Percentiles rank a stretch among this genome's conserved stretches.
These are phyloP conservation scores for Chytriomyces sp. DNA, from an alignment of 192 early-diverging fungal genomes.

Conservation along the genomic window DNA sequence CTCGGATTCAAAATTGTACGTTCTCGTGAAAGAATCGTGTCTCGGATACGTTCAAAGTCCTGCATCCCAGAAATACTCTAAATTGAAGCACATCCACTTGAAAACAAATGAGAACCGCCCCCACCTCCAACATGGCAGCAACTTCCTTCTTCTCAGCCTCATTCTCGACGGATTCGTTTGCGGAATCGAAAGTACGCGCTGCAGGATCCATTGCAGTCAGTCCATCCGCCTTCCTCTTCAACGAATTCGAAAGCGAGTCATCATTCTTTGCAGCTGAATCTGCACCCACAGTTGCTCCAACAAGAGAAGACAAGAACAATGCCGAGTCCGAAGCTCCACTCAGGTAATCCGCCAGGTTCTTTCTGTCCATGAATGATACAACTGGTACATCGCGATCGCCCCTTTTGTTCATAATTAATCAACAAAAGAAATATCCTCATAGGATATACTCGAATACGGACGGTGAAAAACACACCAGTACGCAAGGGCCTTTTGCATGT, in stretches of 20 bases:
- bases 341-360: slow-evolving; percentile 73
- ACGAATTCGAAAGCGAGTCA: too few species aligned
- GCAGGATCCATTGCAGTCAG: too few species aligned
- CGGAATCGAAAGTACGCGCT: too few species aligned
- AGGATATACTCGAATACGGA: not conserved
- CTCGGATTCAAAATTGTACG: slow-evolving; percentile 7
- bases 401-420: slow-evolving; percentile 16
- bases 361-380: slow-evolving; percentile 78
- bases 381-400: slow-evolving; percentile 63
- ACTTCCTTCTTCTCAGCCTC: too few species aligned
- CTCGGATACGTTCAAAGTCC: slow-evolving; percentile 23
- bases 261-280: too few species aligned
- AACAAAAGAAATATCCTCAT: not conserved
- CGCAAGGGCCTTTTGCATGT: slow-evolving; percentile 57
- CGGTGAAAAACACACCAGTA: slow-evolving; percentile 5
- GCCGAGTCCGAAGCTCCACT: slow-evolving; percentile 50
- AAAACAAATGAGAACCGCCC: too few species aligned
- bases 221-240: too few species aligned
- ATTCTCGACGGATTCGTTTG: too few species aligned
- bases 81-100: too few species aligned
- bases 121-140: too few species aligned
- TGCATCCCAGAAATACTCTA: not conserved
- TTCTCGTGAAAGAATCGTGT: slow-evolving; percentile 15
- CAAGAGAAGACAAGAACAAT: not conserved
- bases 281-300: not conserved